Percentiles rank a stretch among this genome's conserved stretches.
phyloP scores from a whole-genome alignment of 768 basidiomycete genomes.

The Macrocybe gigantea region DNA sequence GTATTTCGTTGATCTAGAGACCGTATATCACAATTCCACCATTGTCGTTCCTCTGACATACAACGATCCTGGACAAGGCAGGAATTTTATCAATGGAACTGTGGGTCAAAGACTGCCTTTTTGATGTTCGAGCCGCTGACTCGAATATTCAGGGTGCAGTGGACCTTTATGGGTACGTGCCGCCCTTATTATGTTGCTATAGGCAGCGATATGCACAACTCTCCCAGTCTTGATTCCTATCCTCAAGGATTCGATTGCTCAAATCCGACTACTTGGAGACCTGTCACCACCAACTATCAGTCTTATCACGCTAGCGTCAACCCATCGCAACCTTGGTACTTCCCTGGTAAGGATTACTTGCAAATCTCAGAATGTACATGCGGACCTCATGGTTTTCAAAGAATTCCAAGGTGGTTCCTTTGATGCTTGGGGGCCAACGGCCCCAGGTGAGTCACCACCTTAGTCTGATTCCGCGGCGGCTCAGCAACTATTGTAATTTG shows the following conservation, averaged over 20 bases:
- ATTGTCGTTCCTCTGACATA: conserved; percentile 71
- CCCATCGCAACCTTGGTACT: conserved; percentile 60
- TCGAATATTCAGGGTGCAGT: conserved; percentile 49
- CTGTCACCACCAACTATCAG: conserved; percentile 59
- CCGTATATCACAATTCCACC: conserved; percentile 43
- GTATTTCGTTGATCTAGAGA: conserved; percentile 62
- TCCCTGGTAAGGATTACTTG: conserved; percentile 43
- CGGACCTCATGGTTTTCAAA: conserved; percentile 4
- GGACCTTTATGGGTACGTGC: conserved; percentile 63
- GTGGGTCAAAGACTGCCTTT: conserved; percentile 25
- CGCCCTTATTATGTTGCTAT: neutral
- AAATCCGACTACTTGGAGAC: conserved; percentile 58
- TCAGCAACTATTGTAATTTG: neutral
- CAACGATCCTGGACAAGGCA: conserved; percentile 56
- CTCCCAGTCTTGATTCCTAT: conserved; percentile 54
- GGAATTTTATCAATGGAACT: conserved; percentile 67
- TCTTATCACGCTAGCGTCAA: conserved; percentile 50
- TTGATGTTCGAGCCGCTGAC: neutral
- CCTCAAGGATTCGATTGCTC: conserved; percentile 82
- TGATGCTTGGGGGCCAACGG: conserved; percentile 75
- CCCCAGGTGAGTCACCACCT: conserved; percentile 42
- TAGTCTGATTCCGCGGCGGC: neutral
- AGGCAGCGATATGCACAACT: neutral
- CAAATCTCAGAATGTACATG: conserved; percentile 4
- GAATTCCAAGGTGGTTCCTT: conserved; percentile 74